Evolutionary conservation across 306 rosid species (phyloP).

Genomic region (Pyrus communis): DNA sequence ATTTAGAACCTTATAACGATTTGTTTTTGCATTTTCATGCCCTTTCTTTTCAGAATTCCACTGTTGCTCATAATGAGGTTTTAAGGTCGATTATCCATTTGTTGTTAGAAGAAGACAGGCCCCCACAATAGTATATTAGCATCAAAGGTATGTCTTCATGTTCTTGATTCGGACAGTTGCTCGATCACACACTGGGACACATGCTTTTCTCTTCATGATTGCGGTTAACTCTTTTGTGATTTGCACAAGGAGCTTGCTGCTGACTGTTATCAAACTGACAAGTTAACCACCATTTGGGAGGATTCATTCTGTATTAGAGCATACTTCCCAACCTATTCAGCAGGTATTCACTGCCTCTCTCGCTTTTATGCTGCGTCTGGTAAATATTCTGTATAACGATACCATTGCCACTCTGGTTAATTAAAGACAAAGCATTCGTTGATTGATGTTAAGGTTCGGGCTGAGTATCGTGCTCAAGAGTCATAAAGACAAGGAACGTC

Average conservation of each 20-base stretch:
- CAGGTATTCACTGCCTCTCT: neutral
- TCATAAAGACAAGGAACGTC: neutral
- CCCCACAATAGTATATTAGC: constrained; percentile 2
- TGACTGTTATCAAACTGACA: neutral
- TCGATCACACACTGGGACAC: neutral
- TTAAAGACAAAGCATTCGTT: neutral
- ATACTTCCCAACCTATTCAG: neutral
- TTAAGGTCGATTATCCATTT: constrained; percentile 70
- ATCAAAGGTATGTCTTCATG: neutral
- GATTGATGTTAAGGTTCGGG: neutral
- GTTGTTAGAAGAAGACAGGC: constrained; percentile 77
- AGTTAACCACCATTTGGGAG: neutral
- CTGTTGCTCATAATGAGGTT: constrained; percentile 54
- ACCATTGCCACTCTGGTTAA: neutral
- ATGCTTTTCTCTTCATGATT: neutral
- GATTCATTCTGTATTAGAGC: neutral
- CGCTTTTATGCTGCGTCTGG: neutral
- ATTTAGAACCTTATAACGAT: neutral
- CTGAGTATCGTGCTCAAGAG: neutral
- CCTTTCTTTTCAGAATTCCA: constrained; percentile 34
- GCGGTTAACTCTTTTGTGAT: neutral
- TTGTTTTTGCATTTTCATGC: neutral
- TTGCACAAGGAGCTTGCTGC: neutral
- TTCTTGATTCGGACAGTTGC: neutral
- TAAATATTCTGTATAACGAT: no score